Base-by-base conservation (phyloP, 495 filamentous ascomycete genomes). In the Recurvomyces mirabilis region DNA sequence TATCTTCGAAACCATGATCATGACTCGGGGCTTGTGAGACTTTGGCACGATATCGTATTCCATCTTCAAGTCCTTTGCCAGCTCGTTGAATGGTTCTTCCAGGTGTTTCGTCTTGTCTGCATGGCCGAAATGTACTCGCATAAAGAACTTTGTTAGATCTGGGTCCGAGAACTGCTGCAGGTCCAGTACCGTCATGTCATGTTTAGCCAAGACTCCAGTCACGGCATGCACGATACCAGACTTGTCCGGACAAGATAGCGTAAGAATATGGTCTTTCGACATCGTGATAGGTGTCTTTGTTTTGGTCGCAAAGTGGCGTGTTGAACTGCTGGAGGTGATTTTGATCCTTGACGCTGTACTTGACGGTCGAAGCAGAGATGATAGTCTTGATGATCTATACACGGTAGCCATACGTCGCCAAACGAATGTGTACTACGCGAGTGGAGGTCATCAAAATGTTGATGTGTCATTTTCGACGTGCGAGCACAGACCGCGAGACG, bases 1-100 rank as follows among this genome's bases (percentile, higher is more conserved):
- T 55, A 81, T 84, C 65, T 86, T 86, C 43, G 77, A 81, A 48
- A 84, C 80, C 79, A 86, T 83, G 68, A 86, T 82, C 57, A 86
- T 68, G 45, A 83, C 75, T 42, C 74, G 70, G 19, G 76, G 73
- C 61, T 82, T 84, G 54, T 74, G 65, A 34, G 70, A 61, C 18
- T 72, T 69, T 23, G 74, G 69, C 47, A 73, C 65, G 55, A 86
- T 69, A 45, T 76, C 66, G 64, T 78, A 84, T 50, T 72, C 60
- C 72, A 81, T 73, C 33, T 61, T 49, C 61, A 80, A 70, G 19
- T 72, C 63, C 35, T 65, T 42, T 4, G 77, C 77, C 13, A 79
- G 73, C 41, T 68, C 51, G 23, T 64, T 56, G 46, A 84, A 79
- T 18, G 65, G 61, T 4, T 52, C 18, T 24, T 55, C 51, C 29